Evolutionary conservation across 495 filamentous ascomycete species (phyloP), one percentile per base, ranked within the genome.

Genomic region (Parathielavia hyrcaniae): DNA sequence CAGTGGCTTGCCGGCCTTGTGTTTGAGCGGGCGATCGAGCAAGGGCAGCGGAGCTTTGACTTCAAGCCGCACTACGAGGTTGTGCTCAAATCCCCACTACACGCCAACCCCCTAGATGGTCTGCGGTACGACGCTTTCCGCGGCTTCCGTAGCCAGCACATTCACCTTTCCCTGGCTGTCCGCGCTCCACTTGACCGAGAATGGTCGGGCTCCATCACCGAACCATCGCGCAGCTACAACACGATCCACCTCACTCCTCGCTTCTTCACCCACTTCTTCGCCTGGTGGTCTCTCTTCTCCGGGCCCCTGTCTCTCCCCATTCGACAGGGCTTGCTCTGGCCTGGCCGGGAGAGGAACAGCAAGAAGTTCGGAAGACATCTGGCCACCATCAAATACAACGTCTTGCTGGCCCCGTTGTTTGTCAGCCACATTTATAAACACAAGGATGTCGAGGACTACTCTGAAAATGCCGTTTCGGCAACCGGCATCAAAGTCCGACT

Each of bases 391-490:
- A 97, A 98, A 74, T 97, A 98, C 72, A 96, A 91, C 61, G 71
- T 98, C 41, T 81, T 96, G 8, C 77, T 98, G 14, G 93, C 95
- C 2, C 93, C 93, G 1, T 76, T 98, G 6, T 98, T 93, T 66
- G 83, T 97, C 49, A 91, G 90, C 57, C 93, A 98, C 58, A 89
- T 98, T 40, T 98, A 98, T 76, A 97, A 96, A 71, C 95, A 98
- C 73, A 96, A 96, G 64, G 95, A 97, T 65, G 85, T 82, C 4
- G 91, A 96, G 68, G 91, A 96, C 50, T 87, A 86, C 67, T 78
- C 81, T 1, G 86, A 91, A 60, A 84, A 87, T 63, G 77, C 83
- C 5, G 89, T 96, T 20, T 90, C 89, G 49, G 92, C 91, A 1
- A 98, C 93, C 14, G 93, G 93, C 19, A 78, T 97, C 50, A 98